A percentile compares a stretch with the other conserved stretches of the same genome.
These are phyloP conservation scores for Nemania abortiva DNA, from an alignment of 2,329 filamentous ascomycete genomes.

Conservation along the genomic window DNA sequence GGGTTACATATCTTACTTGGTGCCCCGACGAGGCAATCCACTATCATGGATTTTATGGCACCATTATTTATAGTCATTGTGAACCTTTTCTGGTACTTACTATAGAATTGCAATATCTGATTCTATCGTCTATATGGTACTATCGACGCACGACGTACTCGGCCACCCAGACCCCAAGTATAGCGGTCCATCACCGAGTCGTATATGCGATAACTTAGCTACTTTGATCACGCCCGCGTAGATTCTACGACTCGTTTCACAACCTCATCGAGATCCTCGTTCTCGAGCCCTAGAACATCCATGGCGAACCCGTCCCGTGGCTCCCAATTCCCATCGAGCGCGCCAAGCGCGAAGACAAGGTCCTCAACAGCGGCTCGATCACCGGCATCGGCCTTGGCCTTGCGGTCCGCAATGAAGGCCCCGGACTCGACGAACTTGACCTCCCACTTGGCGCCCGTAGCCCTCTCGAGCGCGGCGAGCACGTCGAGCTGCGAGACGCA, in stretches of 20 bases:
- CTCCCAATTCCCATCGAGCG: slow-evolving; percentile 63
- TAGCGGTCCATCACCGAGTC: neutral
- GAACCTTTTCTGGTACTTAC: neutral
- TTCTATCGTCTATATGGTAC: neutral
- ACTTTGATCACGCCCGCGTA: neutral
- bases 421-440: slow-evolving; percentile 54
- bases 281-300: slow-evolving; percentile 59
- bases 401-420: slow-evolving; percentile 55
- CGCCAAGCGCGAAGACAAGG: slow-evolving; percentile 63
- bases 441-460: slow-evolving; percentile 50
- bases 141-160: neutral
- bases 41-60: too few relatives aligned
- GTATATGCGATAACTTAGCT: neutral
- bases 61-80: too few relatives aligned
- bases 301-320: slow-evolving; percentile 59
- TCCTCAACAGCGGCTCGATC: slow-evolving; percentile 58
- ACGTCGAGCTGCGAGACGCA: slow-evolving; percentile 55
- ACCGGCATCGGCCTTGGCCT: slow-evolving; percentile 54
- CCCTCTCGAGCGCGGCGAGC: slow-evolving; percentile 52
- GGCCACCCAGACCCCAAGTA: neutral
- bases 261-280: slow-evolving; percentile 60
- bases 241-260: slow-evolving; percentile 53
- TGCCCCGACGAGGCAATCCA: too few relatives aligned
- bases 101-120: neutral
- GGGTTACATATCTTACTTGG: too few relatives aligned